Evolutionary conservation across 1,139 yeast genomes (phyloP), one percentile per base, ranked within the genome.

Genomic region (Magnusiomyces tetraspermus): DNA sequence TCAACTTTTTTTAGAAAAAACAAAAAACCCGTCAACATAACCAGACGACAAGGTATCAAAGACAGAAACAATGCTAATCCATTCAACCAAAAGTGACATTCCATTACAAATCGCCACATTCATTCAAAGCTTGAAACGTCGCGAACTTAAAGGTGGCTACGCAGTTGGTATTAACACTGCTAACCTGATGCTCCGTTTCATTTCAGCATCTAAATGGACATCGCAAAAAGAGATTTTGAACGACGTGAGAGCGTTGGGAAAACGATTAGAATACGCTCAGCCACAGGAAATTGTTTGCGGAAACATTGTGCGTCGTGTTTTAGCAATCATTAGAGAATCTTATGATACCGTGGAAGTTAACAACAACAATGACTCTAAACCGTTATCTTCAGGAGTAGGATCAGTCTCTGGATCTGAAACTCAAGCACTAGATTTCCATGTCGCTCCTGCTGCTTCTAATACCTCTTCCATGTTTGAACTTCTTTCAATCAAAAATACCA

Each of bases 181-280:
- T 19, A 95, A 88, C 61, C 73, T 92, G 51, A 71, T 92, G 59
- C 84, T 88, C 80, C 78, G 96, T 66, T 94, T 88, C 49, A 83
- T 90, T 22, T 87, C 97, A 0, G 86, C 88, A 2, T 88, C 92
- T 2, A 76, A 96, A 65, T 92, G 97, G 97, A 73, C 79, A 45
- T 79, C 82, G 55, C 80, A 87, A 10, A 82, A 79, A 56, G 89
- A 86, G 57, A 75, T 92, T 59, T 81, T 90, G 46, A 70, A 70
- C 21, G 80, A 85, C 55, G 81, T 92, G 58, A 79, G 94, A 62
- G 63, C 61, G 44, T 63, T 72, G 13, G 77, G 77, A 15, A 61
- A 62, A 43, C 58, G 63, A 31, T 64, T 73, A 23, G 67, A 67
- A 2, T 63, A 58, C 21, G 76, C 77, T 1, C 76, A 73, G 57